Conservation (phyloP, 2,329 filamentous ascomycete genomes). For the Aspergillus hortae region DNA sequence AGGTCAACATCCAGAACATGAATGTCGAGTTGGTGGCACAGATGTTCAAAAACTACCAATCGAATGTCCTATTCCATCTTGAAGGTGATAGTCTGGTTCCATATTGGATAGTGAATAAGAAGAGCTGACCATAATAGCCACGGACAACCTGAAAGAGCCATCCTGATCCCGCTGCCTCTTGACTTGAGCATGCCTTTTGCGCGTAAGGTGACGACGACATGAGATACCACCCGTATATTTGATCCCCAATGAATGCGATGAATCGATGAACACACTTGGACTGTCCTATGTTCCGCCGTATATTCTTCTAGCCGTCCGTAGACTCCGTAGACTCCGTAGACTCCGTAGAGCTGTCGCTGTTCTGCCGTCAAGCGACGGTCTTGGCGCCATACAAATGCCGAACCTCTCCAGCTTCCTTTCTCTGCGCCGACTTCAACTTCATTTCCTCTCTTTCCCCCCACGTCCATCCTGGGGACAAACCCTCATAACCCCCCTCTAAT, state of each 20-base stretch:
- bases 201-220: not conserved
- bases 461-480: not conserved
- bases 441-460: slow-evolving; percentile 2
- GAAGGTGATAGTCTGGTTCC: slow-evolving; percentile 63
- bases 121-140: slow-evolving; percentile 53
- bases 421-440: slow-evolving; percentile 11
- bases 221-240: not conserved
- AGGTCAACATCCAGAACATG: slow-evolving; percentile 99
- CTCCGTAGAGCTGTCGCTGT: not conserved
- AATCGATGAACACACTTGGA: not conserved
- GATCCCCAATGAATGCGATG: not conserved
- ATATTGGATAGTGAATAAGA: slow-evolving; percentile 6
- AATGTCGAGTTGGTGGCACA: slow-evolving; percentile 96
- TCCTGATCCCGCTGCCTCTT: slow-evolving; percentile 43
- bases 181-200: not conserved
- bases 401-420: slow-evolving; percentile 9
- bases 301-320: not conserved
- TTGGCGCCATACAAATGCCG: slow-evolving; percentile 18
- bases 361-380: slow-evolving; percentile 1
- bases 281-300: not conserved
- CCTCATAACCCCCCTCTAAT: not conserved
- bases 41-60: slow-evolving; percentile 99
- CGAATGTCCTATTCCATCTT: slow-evolving; percentile 92
- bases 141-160: slow-evolving; percentile 77
- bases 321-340: not conserved